Evolutionary conservation across 148 eudicot species (phyloP).

Genomic region (Cornus controversa): DNA sequence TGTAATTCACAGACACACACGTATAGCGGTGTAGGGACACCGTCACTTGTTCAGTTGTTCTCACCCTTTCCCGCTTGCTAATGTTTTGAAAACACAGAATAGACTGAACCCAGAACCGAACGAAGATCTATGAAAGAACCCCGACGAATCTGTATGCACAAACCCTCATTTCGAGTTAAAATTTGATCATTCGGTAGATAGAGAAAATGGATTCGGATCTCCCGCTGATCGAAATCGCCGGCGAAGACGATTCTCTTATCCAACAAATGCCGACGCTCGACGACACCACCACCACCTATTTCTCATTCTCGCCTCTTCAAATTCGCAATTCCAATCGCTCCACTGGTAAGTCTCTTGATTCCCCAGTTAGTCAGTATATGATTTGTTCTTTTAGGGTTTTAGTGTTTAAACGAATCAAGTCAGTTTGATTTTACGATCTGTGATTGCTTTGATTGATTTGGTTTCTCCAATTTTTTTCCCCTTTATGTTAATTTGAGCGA

Average conservation of each 20-base stretch:
- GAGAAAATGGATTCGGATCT: slow-evolving; percentile 34
- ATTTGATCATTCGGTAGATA: background rate
- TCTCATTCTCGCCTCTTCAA: slow-evolving; percentile 43
- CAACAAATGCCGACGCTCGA: slow-evolving; percentile 12
- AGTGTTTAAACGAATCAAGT: too few species aligned
- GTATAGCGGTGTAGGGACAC: too few species aligned
- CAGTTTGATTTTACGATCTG: background rate
- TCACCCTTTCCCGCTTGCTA: slow-evolving; percentile 22
- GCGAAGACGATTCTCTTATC: slow-evolving; percentile 46
- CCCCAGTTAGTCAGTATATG: too few species aligned
- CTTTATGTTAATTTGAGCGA: background rate
- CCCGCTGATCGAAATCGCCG: slow-evolving; percentile 32
- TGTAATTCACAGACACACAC: too few species aligned
- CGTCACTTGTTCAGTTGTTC: too few species aligned
- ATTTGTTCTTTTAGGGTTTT: background rate
- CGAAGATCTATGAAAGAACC: background rate
- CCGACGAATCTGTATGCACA: background rate
- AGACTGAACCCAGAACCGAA: background rate
- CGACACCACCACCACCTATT: slow-evolving; percentile 16
- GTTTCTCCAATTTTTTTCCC: background rate
- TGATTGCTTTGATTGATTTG: background rate
- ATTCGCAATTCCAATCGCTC: slow-evolving; percentile 14
- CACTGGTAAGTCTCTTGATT: background rate
- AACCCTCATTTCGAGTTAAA: background rate
- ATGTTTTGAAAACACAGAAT: slow-evolving; percentile 9